Conservation (phyloP, 108 stramenopile genomes). For the Skeletonema menzelii region DNA sequence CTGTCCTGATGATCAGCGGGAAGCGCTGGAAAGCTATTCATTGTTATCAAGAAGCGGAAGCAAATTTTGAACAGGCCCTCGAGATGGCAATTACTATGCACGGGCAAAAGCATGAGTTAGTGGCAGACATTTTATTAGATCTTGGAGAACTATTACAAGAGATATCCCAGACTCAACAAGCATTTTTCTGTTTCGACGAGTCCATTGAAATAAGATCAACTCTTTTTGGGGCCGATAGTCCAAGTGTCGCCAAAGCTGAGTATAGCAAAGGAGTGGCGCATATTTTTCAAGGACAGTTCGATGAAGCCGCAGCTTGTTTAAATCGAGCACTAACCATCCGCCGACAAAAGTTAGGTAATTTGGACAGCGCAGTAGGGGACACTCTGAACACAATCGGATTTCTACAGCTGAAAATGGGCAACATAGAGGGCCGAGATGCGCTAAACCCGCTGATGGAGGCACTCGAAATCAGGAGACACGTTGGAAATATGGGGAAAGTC, state of each 20-base stretch:
- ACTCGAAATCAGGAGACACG: constrained; percentile 61
- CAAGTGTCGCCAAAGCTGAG: constrained; percentile 64
- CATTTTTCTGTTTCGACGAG: constrained; percentile 64
- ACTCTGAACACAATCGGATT: constrained; percentile 81
- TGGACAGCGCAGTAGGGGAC: constrained; percentile 71
- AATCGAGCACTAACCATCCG: constrained; percentile 67
- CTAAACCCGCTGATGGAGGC: constrained; percentile 60
- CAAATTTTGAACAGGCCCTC: constrained; percentile 73
- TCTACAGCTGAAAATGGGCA: constrained; percentile 59
- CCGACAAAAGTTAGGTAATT: constrained; percentile 53
- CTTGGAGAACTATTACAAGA: constrained; percentile 82
- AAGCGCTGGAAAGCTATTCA: constrained; percentile 65
- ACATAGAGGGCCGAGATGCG: constrained; percentile 56
- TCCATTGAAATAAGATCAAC: constrained; percentile 62
- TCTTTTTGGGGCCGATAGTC: constrained; percentile 52
- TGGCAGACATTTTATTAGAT: constrained; percentile 70
- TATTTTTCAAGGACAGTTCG: constrained; percentile 54
- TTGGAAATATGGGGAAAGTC: constrained; percentile 66
- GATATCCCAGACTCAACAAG: constrained; percentile 59
- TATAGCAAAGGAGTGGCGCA: constrained; percentile 79
- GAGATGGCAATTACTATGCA: constrained; percentile 59
- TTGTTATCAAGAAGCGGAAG: constrained; percentile 55
- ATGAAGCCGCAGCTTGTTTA: constrained; percentile 63
- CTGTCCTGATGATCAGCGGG: constrained; percentile 57
- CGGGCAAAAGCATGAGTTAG: constrained; percentile 67